These are phyloP conservation scores for Plenodomus tracheiphilus DNA, from an alignment of 2,329 filamentous ascomycete genomes.

Conservation along the genomic window DNA sequence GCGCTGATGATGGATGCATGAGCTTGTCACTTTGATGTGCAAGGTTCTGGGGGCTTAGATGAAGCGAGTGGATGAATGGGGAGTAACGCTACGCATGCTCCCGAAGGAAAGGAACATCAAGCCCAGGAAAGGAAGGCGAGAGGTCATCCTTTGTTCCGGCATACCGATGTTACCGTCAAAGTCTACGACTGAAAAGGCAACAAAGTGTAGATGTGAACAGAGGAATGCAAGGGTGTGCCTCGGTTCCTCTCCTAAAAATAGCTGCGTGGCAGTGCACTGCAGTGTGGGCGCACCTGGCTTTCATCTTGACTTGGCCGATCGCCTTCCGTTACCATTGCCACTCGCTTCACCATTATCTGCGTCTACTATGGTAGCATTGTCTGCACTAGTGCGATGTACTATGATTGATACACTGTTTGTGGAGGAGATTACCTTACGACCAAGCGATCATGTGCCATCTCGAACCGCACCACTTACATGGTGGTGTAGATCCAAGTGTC, in stretches of 20 bases:
- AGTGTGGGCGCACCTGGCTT: constrained; percentile 8
- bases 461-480: constrained; percentile 17
- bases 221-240: constrained; percentile 15
- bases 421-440: not conserved
- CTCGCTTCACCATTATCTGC: constrained; percentile 17
- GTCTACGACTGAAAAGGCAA: too few relatives aligned
- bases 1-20: not conserved
- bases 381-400: not conserved
- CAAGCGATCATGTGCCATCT: constrained; percentile 4
- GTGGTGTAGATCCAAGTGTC: constrained; percentile 21
- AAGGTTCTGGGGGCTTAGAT: not conserved
- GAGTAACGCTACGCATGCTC: not conserved
- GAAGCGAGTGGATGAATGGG: too few relatives aligned
- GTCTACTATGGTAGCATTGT: constrained; percentile 14
- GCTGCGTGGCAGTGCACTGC: constrained; percentile 29
- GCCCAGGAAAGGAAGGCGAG: not conserved
- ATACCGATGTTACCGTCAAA: not conserved
- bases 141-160: not conserved
- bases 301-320: constrained; percentile 20
- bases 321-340: constrained; percentile 23
- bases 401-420: not conserved
- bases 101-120: not conserved
- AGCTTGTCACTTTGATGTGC: not conserved
- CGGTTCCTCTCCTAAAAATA: constrained; percentile 31
- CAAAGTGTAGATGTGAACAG: not conserved